Percentiles rank a stretch among this genome's conserved stretches.
These are phyloP conservation scores for Ciborinia camelliae DNA, from an alignment of 2,329 filamentous ascomycete species.

Conservation along the genomic window DNA sequence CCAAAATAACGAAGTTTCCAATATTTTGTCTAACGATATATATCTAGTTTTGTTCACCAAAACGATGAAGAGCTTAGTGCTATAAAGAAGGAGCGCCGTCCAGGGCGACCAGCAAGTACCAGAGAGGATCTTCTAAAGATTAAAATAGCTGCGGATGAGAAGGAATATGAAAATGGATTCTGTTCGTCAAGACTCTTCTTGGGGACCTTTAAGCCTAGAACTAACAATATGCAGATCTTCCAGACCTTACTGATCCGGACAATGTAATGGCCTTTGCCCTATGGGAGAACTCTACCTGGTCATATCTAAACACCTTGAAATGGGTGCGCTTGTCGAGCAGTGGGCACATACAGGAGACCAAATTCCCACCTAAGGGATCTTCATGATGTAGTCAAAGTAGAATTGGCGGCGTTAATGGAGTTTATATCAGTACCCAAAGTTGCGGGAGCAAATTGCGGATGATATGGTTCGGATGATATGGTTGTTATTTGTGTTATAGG, in stretches of 20 bases:
- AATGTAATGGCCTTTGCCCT: slow-evolving; percentile 62
- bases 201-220: not conserved
- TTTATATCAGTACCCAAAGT: slow-evolving; percentile 24
- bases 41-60: slow-evolving; percentile 58
- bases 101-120: slow-evolving; percentile 74
- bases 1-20: not conserved
- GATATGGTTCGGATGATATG: not conserved
- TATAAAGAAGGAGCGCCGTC: slow-evolving; percentile 65
- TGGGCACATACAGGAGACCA: slow-evolving; percentile 64
- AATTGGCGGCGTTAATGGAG: slow-evolving; percentile 21
- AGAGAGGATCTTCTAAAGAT: slow-evolving; percentile 75
- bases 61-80: slow-evolving; percentile 67
- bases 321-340: slow-evolving; percentile 71
- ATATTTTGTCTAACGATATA: not conserved
- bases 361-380: slow-evolving; percentile 68
- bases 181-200: slow-evolving; percentile 50
- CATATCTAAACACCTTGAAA: slow-evolving; percentile 68
- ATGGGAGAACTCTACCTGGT: slow-evolving; percentile 89
- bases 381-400: slow-evolving; percentile 27
- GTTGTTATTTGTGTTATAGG: not conserved
- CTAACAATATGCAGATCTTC: slow-evolving; percentile 52
- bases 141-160: slow-evolving; percentile 65
- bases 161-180: slow-evolving; percentile 81
- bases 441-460: slow-evolving; percentile 12
- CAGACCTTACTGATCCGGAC: slow-evolving; percentile 67